phyloP scores from a whole-genome alignment of 805 yeast genomes.

The Scheffersomyces stipitis region DNA sequence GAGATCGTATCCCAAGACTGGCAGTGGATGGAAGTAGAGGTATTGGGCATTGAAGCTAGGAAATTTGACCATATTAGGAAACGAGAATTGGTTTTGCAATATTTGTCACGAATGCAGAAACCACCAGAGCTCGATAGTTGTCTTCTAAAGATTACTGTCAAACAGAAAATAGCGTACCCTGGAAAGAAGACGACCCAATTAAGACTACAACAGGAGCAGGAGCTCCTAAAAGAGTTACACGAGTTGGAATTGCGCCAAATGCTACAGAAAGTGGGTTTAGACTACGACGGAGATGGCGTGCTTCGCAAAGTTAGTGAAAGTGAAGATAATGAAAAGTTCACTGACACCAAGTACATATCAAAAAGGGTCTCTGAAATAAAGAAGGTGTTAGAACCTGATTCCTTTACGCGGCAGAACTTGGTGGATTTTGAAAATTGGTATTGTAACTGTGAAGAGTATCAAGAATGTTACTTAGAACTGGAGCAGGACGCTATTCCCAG shows the following conservation, averaged over 20 bases:
- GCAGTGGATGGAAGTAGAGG: not conserved
- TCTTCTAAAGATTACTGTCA: not conserved
- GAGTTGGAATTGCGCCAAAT: not conserved
- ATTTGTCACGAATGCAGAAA: too few species aligned
- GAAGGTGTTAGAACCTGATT: not conserved
- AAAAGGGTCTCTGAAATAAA: not conserved
- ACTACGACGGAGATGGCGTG: not conserved
- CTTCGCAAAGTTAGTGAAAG: too few species aligned
- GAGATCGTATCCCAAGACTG: conserved; percentile 5
- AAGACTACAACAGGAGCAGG: not conserved
- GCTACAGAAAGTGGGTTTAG: not conserved
- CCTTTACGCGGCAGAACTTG: not conserved
- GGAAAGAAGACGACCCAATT: not conserved
- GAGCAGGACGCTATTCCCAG: too few species aligned
- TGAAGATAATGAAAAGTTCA: not conserved
- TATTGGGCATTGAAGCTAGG: too few species aligned
- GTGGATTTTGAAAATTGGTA: conserved; percentile 30
- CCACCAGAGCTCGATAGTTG: not conserved
- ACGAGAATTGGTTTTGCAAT: too few species aligned
- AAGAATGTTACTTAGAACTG: conserved; percentile 4
- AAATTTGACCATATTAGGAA: too few species aligned
- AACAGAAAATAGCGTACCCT: not conserved
- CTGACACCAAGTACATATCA: not conserved
- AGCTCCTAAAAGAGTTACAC: not conserved
- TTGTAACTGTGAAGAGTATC: conserved; percentile 29